Base-by-base conservation (phyloP, 371 early-diverging fungal species). In the Vittaforma corneae region DNA sequence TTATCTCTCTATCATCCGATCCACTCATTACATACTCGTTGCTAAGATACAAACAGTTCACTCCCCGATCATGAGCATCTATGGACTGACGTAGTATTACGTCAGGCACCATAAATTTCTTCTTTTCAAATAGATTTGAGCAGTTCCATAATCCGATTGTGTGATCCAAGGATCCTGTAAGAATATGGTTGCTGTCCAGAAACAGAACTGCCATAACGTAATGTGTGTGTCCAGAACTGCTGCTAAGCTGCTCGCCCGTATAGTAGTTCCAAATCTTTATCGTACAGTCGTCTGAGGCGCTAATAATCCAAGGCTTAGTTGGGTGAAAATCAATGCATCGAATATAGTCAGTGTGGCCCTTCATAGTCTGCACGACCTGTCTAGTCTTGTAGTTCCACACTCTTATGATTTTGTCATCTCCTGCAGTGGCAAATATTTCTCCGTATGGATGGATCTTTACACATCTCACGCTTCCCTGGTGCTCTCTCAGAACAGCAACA, bases 191-290 rank as follows among this genome's bases (percentile, higher is more conserved):
- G 75, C 95, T 93, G 42, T 92, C 91, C 72, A 95, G 90, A 82
- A 96, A 98, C 74, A 86, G 85, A 1, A 92, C 95, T 62, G 86
- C 85, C 97, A 96, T 97, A n/a, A 96, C 93, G 79, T 97, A 98
- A 80, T 97, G 94, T 71, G 90, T 92, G 80, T 94, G 95, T 0
- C 99, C 99, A 1, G 93, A 91, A 53, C 97, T 82, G 46, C 91
- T 88, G 37, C 91, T 88, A 55, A 98, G 87, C 76, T 92, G 91
- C 76, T 86, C 88, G 58, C 93, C 83, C n/a, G 92, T 91, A 80
- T 94, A 93, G 91, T 94, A 95, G 82, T 97, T 95, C 93, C 93
- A 96, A 62, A 97, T 90, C 65, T 93, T 87, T 68, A 97, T 90
- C 18, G 97, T 94, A 76, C 93, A 92, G 77, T 98, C 98, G 74